Percentiles rank a stretch among this genome's conserved stretches.
Evolutionary conservation across 202 grass and related monocot genomes (phyloP).

Genomic region (Alloteropsis angusta): DNA sequence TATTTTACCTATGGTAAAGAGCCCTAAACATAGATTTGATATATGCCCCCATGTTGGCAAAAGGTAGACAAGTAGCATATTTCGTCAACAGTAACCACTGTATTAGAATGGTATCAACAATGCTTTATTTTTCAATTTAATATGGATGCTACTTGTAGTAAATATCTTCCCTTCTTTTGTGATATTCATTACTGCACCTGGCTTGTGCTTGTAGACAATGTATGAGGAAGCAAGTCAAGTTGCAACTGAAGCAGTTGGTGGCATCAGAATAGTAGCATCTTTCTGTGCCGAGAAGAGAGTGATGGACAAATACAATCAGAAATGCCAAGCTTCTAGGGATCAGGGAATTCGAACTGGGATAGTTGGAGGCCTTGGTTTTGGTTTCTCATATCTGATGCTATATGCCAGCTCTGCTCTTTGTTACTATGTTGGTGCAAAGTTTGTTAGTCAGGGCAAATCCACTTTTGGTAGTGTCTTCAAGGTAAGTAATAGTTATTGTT

Average conservation of each 20-base stretch:
- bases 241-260: slow-evolving; percentile 48
- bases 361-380: slow-evolving; percentile 44
- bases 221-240: slow-evolving; percentile 66
- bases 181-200: background rate
- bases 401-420: slow-evolving; percentile 21
- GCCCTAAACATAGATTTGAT: background rate
- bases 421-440: slow-evolving; percentile 46
- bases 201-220: slow-evolving; percentile 37
- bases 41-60: background rate
- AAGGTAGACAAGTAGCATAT: background rate
- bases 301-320: slow-evolving; percentile 28
- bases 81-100: background rate
- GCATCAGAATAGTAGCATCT: slow-evolving; percentile 57
- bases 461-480: slow-evolving; percentile 44
- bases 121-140: background rate
- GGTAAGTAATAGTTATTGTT: background rate
- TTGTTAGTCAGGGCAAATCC: slow-evolving; percentile 32
- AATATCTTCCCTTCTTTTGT: background rate
- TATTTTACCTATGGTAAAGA: background rate
- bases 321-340: slow-evolving; percentile 44
- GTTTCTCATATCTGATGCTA: slow-evolving; percentile 9
- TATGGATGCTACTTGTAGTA: background rate
- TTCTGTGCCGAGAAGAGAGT: slow-evolving; percentile 55
- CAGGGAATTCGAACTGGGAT: slow-evolving; percentile 44
- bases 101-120: background rate